phyloP scores from a whole-genome alignment of 352 stramenopile species.

The Vaucheria bursata region DNA sequence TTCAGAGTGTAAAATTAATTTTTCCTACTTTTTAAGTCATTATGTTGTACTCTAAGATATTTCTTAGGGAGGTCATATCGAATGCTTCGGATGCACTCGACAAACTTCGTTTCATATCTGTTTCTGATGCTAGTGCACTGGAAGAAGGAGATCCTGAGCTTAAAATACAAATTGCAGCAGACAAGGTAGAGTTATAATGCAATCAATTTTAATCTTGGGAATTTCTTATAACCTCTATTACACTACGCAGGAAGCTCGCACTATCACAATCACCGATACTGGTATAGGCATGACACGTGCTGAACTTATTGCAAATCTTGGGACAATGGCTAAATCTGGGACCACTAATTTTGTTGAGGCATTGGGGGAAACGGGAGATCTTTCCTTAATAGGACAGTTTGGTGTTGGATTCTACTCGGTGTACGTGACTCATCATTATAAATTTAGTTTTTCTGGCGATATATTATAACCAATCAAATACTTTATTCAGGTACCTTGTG shows the following conservation, averaged over 20 bases:
- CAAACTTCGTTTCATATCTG: constrained; percentile 95
- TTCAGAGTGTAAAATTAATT: not conserved
- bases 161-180: constrained; percentile 91
- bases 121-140: constrained; percentile 65
- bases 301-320: constrained; percentile 90
- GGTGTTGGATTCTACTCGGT: constrained; percentile 99
- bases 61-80: constrained; percentile 96
- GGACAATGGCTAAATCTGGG: constrained; percentile 94
- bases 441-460: constrained; percentile 52
- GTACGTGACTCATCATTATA: constrained; percentile 90
- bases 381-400: constrained; percentile 97
- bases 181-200: constrained; percentile 53
- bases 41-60: constrained; percentile 83
- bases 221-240: not conserved
- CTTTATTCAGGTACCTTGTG: constrained; percentile 18
- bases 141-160: constrained; percentile 66
- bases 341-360: constrained; percentile 97
- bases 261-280: constrained; percentile 94
- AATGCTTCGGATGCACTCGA: constrained; percentile 94
- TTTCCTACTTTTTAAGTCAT: not conserved
- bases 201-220: too few species aligned
- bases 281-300: constrained; percentile 97
- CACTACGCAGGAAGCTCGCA: constrained; percentile 66
- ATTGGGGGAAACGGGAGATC: constrained; percentile 73
- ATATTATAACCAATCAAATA: not conserved